Conservation (phyloP, 2,329 filamentous ascomycete species). For the Sporothrix phasma region DNA sequence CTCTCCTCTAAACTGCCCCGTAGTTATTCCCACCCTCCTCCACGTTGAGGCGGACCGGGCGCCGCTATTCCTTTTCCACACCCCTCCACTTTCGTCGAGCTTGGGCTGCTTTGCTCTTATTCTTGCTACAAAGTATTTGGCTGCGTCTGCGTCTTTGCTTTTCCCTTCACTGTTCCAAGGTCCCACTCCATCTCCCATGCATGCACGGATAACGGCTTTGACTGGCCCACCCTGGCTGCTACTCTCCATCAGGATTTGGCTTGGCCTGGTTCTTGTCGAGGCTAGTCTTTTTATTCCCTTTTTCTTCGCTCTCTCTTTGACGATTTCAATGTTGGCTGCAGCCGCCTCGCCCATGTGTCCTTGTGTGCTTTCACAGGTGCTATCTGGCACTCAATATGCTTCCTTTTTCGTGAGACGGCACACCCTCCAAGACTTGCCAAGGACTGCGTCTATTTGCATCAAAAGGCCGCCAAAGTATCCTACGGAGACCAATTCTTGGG, state of each 20-base stretch:
- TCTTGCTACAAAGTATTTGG: not conserved
- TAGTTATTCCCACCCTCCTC: constrained; percentile 5
- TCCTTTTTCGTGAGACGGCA: not conserved
- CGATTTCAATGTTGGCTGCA: not conserved
- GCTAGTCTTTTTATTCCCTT: not conserved
- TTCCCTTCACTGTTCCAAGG: not conserved
- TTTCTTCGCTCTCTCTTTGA: not conserved
- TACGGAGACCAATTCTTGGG: not conserved
- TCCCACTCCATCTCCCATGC: constrained; percentile 3
- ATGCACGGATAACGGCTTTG: constrained; percentile 16
- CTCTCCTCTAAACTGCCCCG: not conserved
- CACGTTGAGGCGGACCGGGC: not conserved
- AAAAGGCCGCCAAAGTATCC: not conserved
- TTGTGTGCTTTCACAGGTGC: not conserved
- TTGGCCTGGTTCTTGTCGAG: not conserved
- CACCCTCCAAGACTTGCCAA: constrained; percentile 4
- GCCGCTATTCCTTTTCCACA: not conserved
- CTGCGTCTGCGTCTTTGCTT: not conserved
- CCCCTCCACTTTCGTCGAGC: not conserved
- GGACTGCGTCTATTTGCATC: not conserved
- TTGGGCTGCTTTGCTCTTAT: not conserved
- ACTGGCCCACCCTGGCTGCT: constrained; percentile 10
- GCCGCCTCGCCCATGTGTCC: not conserved
- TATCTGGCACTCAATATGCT: not conserved
- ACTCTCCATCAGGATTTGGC: constrained; percentile 11